Evolutionary conservation across 306 rosid genomes (phyloP).

Genomic region (Cucurbita argyrosperma): DNA sequence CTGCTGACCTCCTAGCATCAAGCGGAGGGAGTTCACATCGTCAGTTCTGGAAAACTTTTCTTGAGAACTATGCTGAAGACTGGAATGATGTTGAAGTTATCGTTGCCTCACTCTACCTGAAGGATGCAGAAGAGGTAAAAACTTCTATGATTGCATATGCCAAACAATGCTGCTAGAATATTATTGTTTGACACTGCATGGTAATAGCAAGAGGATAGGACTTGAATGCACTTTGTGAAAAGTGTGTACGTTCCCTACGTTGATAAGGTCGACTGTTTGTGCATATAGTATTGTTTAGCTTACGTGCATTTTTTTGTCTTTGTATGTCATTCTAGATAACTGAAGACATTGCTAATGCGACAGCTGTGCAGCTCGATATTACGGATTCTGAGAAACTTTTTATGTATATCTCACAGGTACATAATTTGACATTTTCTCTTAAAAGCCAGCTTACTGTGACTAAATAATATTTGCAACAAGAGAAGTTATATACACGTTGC

Average conservation of each 20-base stretch:
- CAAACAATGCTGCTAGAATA: background rate
- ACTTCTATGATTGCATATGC: background rate
- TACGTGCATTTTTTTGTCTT: background rate
- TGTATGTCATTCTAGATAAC: conserved; percentile 28
- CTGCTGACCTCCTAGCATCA: conserved; percentile 66
- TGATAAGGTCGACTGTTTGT: conserved; percentile 15
- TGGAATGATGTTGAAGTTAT: conserved; percentile 57
- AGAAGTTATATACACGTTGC: background rate
- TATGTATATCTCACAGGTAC: conserved; percentile 60
- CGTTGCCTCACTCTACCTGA: conserved; percentile 77
- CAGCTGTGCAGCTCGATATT: conserved; percentile 68
- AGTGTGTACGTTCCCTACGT: background rate
- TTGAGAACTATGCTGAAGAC: conserved; percentile 43
- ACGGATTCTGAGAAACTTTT: conserved; percentile 35
- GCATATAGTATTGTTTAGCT: conserved; percentile 6
- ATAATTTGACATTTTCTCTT: conserved; percentile 1
- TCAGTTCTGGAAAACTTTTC: conserved; percentile 28
- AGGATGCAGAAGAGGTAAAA: conserved; percentile 81
- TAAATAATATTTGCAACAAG: background rate
- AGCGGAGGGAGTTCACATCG: conserved; percentile 32
- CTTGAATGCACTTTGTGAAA: background rate
- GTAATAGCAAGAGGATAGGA: background rate
- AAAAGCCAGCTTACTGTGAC: background rate
- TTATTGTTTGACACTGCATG: background rate
- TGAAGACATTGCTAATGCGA: conserved; percentile 66